Evolutionary conservation across 1,284 basidiomycete species (phyloP), one percentile per base, ranked within the genome.

Genomic region (Ceratobasidium theobromae): DNA sequence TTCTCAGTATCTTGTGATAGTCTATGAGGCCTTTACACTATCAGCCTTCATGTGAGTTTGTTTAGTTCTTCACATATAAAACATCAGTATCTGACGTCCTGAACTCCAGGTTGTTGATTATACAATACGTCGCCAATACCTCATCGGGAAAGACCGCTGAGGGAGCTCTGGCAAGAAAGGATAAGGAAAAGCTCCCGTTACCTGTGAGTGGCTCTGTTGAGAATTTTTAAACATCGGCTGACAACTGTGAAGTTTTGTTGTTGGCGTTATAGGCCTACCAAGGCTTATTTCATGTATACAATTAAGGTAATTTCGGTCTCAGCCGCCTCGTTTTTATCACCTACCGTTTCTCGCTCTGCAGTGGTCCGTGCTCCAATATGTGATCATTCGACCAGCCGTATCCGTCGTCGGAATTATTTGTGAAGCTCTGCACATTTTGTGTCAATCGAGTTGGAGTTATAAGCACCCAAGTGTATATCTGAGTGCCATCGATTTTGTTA

Each of bases 241-340:
- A 38, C 27, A 18, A 25, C 5, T 46, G 49, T 68, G 43, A 18
- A 88, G 85, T 84, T 89, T 72, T 88, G 87, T 72, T 88, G 79
- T 71, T 88, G 85, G 84, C 80, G 89, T 71, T 93, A 87, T 75
- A 79, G 91, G 38, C 89, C 91, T 0, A 89, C 88, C 8, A 95
- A 94, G 85, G 81, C 88, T 0, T 93, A 95, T 76, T 95, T 95
- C 74, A 88, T 94, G 86, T 88, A 93, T 74, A 88, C 91, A 0
- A 76, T 94, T 72, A 93, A 91, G 78, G 87, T 89, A 71, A 41
- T n/a, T n/a, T 76, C 66, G 6, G 68, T 32, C 18, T 64, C 35
- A 52, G 21, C 58, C 23, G 48, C 38, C 11, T 9, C 23, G 33
- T 27, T 52, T 27, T 43, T 8, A 32, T 35, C 25, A 18, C 41